These are phyloP conservation scores for Fusarium transvaalense DNA, from an alignment of 2,329 filamentous ascomycete species.

Conservation along the genomic window DNA sequence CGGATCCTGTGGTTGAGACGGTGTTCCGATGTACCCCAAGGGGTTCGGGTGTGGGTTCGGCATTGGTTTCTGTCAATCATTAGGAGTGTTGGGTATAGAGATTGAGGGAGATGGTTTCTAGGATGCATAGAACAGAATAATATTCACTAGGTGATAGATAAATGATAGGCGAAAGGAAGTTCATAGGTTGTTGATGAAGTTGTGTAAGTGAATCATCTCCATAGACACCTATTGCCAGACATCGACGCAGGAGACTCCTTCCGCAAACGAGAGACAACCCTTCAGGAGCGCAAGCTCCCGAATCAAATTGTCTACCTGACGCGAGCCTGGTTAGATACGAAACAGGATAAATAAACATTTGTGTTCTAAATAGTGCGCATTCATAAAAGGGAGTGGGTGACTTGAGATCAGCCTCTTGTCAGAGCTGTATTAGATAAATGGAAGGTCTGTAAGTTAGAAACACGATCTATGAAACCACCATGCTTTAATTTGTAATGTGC, in stretches of 20 bases:
- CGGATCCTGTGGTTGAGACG: conserved; percentile 46
- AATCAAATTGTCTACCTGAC: not conserved
- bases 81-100: not conserved
- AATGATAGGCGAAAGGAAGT: not conserved
- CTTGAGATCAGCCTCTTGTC: not conserved
- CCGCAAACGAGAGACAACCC: not conserved
- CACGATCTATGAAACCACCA: not conserved
- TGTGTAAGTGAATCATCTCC: not conserved
- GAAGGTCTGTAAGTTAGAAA: not conserved
- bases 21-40: conserved; percentile 46
- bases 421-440: not conserved
- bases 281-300: no score
- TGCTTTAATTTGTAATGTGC: not conserved
- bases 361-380: not conserved
- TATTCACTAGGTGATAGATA: not conserved
- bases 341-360: not conserved
- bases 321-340: not conserved
- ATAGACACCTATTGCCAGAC: not conserved
- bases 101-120: not conserved
- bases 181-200: not conserved
- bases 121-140: not conserved
- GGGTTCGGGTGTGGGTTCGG: conserved; percentile 49
- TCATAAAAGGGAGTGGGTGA: not conserved
- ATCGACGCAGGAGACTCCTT: not conserved
- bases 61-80: conserved; percentile 49